These are phyloP conservation scores for Glonium stellatum DNA, from an alignment of 495 filamentous ascomycete genomes.

Conservation along the genomic window DNA sequence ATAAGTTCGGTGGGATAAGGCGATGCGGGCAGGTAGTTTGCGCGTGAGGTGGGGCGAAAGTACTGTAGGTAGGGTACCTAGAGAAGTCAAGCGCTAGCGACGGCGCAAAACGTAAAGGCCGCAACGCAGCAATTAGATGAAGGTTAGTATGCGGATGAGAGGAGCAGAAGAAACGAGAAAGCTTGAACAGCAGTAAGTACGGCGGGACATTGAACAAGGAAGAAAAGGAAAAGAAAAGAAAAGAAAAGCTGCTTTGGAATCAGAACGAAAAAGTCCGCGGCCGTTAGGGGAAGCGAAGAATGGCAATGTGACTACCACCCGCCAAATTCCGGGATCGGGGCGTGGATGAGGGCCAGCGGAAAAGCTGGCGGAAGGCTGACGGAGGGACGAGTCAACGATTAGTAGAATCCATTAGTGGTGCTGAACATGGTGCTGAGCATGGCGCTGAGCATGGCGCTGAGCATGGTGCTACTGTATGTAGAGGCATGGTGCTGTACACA, in stretches of 20 bases:
- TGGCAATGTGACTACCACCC: neutral
- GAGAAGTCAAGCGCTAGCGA: neutral
- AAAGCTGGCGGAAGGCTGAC: no score
- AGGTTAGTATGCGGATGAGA: no score
- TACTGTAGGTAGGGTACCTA: neutral
- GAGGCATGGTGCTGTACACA: no score
- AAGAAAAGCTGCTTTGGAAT: neutral
- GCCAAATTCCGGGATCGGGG: neutral
- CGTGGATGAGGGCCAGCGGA: neutral
- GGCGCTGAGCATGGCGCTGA: no score
- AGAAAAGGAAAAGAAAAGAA: no score
- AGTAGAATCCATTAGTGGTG: neutral
- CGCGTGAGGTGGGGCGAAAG: neutral
- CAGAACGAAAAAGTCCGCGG: neutral
- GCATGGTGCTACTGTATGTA: no score
- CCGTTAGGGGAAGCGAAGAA: neutral
- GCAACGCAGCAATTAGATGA: neutral
- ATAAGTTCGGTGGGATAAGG: neutral
- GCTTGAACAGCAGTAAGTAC: no score
- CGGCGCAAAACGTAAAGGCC: neutral
- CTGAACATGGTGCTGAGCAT: no score
- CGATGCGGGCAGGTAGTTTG: neutral
- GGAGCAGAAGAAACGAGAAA: no score
- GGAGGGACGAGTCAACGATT: neutral
- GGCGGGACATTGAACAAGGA: no score